Conservation (phyloP, 2,329 filamentous ascomycete genomes). For the Sporothrix pseudoabietina region DNA sequence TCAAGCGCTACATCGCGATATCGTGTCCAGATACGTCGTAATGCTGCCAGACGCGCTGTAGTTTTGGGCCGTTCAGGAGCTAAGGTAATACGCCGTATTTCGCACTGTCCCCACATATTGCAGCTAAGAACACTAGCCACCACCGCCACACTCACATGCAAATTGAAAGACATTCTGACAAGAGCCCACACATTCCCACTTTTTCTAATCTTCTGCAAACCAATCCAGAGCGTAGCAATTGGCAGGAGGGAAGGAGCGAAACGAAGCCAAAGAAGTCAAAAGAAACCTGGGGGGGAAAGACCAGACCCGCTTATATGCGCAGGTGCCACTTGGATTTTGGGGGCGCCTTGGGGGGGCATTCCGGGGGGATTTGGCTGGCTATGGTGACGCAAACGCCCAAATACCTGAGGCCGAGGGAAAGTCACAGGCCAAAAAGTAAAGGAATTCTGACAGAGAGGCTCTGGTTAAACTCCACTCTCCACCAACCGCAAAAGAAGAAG, state of each 20-base stretch:
- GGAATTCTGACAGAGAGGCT: constrained; percentile 3
- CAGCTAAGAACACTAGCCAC: constrained; percentile 3
- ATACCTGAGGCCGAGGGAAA: constrained; percentile 30
- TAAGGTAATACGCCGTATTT: background rate
- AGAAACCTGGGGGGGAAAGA: constrained; percentile 25
- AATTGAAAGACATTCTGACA: background rate
- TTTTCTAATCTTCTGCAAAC: background rate
- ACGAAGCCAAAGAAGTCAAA: background rate
- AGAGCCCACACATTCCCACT: background rate
- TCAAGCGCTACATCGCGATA: background rate
- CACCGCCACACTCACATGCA: constrained; percentile 36
- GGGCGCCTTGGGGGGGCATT: background rate
- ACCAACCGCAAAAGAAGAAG: constrained; percentile 23
- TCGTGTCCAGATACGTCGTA: background rate
- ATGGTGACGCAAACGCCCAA: constrained; percentile 33
- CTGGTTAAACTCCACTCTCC: background rate
- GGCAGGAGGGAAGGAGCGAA: background rate
- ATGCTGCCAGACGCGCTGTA: background rate
- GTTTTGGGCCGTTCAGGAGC: background rate
- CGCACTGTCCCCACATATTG: too few species aligned
- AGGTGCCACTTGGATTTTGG: constrained; percentile 16
- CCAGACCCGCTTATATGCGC: constrained; percentile 24
- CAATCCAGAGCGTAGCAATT: constrained; percentile 13
- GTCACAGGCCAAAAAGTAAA: constrained; percentile 14
- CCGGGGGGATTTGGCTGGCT: background rate